Base-by-base conservation (phyloP, 495 filamentous ascomycete species). In the Talaromyces ruber region DNA sequence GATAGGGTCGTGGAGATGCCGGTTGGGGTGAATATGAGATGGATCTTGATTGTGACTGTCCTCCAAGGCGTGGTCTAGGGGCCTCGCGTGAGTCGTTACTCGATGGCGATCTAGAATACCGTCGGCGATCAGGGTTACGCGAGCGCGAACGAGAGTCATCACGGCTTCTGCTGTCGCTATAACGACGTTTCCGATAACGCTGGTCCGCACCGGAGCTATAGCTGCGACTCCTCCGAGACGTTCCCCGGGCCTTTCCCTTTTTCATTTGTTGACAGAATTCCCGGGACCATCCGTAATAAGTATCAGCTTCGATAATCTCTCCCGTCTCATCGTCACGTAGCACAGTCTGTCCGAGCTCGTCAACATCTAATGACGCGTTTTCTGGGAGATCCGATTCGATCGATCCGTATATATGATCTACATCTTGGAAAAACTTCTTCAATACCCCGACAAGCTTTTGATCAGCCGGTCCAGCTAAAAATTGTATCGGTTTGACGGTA, bases 251-350 rank as follows among this genome's bases (percentile, higher is more conserved):
- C 55, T 79, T 77, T 61, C 84, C 77, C 58, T 81, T 81, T 69
- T 86, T 90, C 88, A 93, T 95, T 63, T 87, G 86, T 64, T 89
- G 80, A 73, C 90, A 95, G 65, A 95, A 96, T 7, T 76, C 72
- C 51, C 81, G 83, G 14, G 88, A 92, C 92, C 92, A 96, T 39
- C 90, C 92, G 68, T 94, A 94, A 67, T 96, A 95, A 7, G 85
- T 86, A 32, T 93, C 86, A 7, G 86, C 84, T n/a, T 73, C 67
- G 9, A 77, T 59, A 21, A 86, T 71, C 12, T 89, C 84, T 0
- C 84, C 86, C 1, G 80, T 84, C 9, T 81, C 78, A 62, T 84
- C 81, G 61, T 89, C 85, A 2, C 80, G 70, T 11, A 86, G 68
- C 9, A 92, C 73, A 7, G 76, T 70, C 69, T 93, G 88, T 18